Evolutionary conservation across 768 basidiomycete species (phyloP).

Genomic region (Artomyces pyxidatus): DNA sequence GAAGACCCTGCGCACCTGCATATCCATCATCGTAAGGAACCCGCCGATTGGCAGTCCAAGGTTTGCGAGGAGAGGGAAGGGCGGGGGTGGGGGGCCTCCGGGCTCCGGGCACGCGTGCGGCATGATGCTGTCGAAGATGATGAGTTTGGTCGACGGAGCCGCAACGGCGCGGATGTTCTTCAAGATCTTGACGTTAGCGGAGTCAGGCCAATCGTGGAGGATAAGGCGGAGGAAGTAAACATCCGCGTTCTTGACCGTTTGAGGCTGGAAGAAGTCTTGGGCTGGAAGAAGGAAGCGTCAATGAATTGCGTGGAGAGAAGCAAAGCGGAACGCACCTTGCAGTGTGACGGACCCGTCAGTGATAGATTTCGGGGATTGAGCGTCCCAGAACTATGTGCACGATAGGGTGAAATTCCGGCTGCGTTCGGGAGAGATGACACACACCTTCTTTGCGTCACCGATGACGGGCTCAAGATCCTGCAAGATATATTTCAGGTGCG

Average conservation of each 20-base stretch:
- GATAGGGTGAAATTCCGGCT: too few relatives aligned
- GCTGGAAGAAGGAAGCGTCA: neutral
- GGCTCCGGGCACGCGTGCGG: slow-evolving; percentile 7
- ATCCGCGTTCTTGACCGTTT: slow-evolving; percentile 16
- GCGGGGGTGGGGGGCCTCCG: neutral
- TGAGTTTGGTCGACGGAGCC: slow-evolving; percentile 12
- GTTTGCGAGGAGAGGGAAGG: slow-evolving; percentile 8
- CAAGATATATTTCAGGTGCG: slow-evolving; percentile 28
- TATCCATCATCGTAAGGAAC: slow-evolving; percentile 3
- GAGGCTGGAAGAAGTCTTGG: slow-evolving; percentile 11
- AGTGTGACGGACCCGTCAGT: slow-evolving; percentile 1
- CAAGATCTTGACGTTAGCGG: slow-evolving; percentile 11
- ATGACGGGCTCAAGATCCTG: slow-evolving; percentile 22
- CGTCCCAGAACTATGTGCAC: slow-evolving; percentile 10
- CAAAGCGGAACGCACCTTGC: neutral
- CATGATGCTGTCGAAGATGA: slow-evolving; percentile 19
- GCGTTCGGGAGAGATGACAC: neutral
- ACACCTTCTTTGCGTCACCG: slow-evolving; percentile 1
- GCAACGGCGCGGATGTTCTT: slow-evolving; percentile 17
- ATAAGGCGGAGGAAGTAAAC: slow-evolving; percentile 19
- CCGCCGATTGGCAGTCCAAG: slow-evolving; percentile 1
- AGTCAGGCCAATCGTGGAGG: slow-evolving; percentile 22
- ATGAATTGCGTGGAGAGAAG: neutral
- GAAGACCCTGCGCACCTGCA: slow-evolving; percentile 2
- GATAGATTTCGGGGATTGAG: neutral